Conservation (phyloP, 1,284 basidiomycete genomes). For the Trametes pubescens region DNA sequence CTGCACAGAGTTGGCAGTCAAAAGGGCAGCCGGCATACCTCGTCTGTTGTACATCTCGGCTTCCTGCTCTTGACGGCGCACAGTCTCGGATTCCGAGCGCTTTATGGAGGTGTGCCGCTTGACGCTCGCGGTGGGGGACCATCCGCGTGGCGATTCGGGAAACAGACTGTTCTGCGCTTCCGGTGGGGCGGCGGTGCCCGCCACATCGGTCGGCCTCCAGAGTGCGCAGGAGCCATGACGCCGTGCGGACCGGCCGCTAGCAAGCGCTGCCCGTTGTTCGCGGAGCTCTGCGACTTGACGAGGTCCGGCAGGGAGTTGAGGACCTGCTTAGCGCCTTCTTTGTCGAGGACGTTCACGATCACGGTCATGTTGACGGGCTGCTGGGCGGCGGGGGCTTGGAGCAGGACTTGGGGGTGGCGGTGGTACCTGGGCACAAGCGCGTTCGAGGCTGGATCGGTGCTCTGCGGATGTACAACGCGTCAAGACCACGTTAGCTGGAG, state of each 20-base stretch:
- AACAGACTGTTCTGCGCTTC: not conserved
- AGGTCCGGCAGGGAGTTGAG: constrained; percentile 1
- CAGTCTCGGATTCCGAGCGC: not conserved
- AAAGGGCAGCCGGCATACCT: not conserved
- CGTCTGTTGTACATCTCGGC: not conserved
- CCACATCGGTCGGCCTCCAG: not conserved
- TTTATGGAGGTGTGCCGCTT: not conserved
- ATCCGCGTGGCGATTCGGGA: no score
- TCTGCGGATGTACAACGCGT: no score
- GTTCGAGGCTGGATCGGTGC: not conserved
- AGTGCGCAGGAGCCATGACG: not conserved
- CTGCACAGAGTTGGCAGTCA: not conserved
- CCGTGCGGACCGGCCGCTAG: not conserved
- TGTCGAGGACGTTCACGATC: constrained; percentile 4
- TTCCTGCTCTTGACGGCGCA: not conserved
- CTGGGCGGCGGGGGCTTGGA: not conserved
- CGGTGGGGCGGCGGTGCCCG: not conserved
- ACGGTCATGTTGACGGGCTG: not conserved
- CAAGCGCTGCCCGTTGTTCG: not conserved
- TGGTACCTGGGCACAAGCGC: not conserved
- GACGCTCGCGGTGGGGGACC: not conserved
- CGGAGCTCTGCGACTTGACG: not conserved
- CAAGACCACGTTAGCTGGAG: no score
- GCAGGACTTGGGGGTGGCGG: not conserved
- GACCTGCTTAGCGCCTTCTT: not conserved